These are phyloP conservation scores for Calonectria pseudoturangicola DNA, from an alignment of 2,329 filamentous ascomycete species.

Conservation along the genomic window DNA sequence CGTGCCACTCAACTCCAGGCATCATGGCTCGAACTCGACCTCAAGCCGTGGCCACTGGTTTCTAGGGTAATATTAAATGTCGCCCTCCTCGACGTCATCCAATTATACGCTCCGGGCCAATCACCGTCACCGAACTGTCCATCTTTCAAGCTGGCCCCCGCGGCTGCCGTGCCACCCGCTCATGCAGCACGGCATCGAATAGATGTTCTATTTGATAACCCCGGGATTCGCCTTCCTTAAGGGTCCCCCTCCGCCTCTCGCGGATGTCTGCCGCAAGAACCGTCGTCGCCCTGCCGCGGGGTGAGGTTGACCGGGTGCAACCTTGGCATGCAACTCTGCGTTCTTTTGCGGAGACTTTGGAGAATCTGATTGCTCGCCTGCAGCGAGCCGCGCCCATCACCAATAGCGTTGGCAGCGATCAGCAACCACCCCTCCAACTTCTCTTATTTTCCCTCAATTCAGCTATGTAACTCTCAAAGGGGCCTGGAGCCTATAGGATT, in stretches of 20 bases:
- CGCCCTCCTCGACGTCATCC: conserved; percentile 8
- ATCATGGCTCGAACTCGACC: neutral
- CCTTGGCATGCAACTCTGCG: conserved; percentile 24
- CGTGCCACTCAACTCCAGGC: conserved; percentile 20
- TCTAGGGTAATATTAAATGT: neutral
- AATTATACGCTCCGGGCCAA: conserved; percentile 1
- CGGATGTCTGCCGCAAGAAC: neutral
- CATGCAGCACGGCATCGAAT: conserved; percentile 9
- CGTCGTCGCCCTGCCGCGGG: neutral
- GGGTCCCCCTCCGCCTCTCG: neutral
- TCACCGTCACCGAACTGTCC: neutral
- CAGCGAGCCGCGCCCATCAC: conserved; percentile 11
- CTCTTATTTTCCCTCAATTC: neutral
- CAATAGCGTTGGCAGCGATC: conserved; percentile 13
- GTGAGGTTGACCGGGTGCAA: conserved; percentile 19
- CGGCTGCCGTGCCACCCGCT: conserved; percentile 26
- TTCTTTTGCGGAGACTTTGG: conserved; percentile 6
- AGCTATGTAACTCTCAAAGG: neutral
- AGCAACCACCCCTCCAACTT: neutral
- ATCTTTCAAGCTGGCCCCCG: conserved; percentile 3
- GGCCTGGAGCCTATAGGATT: conserved; percentile 5
- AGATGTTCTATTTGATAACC: conserved; percentile 12
- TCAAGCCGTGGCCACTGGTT: conserved; percentile 15
- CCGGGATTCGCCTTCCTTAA: conserved; percentile 11
- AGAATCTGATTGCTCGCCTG: conserved; percentile 19